Conservation (phyloP, 2,329 filamentous ascomycete species). For the Arthrocladium fulminans region DNA sequence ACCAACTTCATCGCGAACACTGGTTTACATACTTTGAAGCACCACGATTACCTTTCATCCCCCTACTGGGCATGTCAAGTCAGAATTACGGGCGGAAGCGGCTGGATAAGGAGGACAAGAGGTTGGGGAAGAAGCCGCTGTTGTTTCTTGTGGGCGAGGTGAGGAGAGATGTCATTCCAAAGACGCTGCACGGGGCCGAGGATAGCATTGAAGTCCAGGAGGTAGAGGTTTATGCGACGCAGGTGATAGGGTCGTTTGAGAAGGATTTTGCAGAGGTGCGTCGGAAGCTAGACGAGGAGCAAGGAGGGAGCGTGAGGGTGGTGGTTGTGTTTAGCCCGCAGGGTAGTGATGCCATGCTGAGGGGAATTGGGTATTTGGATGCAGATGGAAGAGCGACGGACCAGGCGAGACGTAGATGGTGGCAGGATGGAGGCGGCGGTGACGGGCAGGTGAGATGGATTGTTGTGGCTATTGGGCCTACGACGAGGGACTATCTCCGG, state of each 20-base stretch:
- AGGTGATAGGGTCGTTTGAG: constrained; percentile 66
- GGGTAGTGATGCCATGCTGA: constrained; percentile 53
- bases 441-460: constrained; percentile 39
- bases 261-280: neutral
- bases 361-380: constrained; percentile 41
- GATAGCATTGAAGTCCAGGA: constrained; percentile 62
- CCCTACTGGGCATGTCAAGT: constrained; percentile 22
- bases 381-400: constrained; percentile 29
- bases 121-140: constrained; percentile 43
- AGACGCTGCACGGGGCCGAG: constrained; percentile 51
- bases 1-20: constrained; percentile 23
- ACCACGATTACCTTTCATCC: constrained; percentile 18
- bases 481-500: constrained; percentile 66
- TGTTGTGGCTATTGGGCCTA: constrained; percentile 86
- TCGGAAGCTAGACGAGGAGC: neutral
- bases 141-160: constrained; percentile 88
- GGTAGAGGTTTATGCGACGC: constrained; percentile 76
- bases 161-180: constrained; percentile 81
- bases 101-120: constrained; percentile 11
- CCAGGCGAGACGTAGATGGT: constrained; percentile 20
- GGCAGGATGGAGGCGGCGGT: constrained; percentile 10
- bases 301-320: constrained; percentile 24
- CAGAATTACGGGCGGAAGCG: constrained; percentile 13
- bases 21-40: constrained; percentile 15
- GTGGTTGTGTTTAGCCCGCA: constrained; percentile 50